Conservation (phyloP, 2,329 filamentous ascomycete genomes). For the Thermochaetoides dissita region DNA sequence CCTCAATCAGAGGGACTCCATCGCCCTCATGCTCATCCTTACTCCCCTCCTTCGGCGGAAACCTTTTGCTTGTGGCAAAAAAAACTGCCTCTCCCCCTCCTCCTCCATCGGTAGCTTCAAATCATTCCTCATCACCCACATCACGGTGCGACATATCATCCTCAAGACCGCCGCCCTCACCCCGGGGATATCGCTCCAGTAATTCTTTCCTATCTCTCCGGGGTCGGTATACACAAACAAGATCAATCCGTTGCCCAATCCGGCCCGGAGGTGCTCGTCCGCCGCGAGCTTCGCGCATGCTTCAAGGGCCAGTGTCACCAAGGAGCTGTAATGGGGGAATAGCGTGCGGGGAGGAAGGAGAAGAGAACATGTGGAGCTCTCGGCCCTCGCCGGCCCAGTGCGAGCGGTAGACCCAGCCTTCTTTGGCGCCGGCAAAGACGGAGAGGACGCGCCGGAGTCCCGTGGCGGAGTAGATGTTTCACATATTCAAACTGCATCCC, state of each 20-base stretch:
- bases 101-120: conserved; percentile 11
- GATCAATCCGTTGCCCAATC: conserved; percentile 1
- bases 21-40: neutral
- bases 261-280: neutral
- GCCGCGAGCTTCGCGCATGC: conserved; percentile 13
- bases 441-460: conserved; percentile 19
- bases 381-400: conserved; percentile 15
- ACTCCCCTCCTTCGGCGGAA: neutral
- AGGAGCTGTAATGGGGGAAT: conserved; percentile 17
- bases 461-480: conserved; percentile 9
- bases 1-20: conserved; percentile 1
- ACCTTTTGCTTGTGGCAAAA: conserved; percentile 15
- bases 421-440: conserved; percentile 20
- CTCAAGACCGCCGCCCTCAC: neutral
- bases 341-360: neutral
- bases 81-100: conserved; percentile 19
- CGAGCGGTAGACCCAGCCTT: conserved; percentile 16
- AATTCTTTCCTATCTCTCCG: conserved; percentile 18
- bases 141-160: conserved; percentile 5
- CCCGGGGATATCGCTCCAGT: conserved; percentile 4
- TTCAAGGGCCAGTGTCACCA: conserved; percentile 20
- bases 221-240: conserved; percentile 21
- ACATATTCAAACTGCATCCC: too few species aligned
- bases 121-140: conserved; percentile 11
- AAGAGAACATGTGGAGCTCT: neutral